Evolutionary conservation across 2,329 filamentous ascomycete species (phyloP).

Genomic region (Trichoderma atroviride): DNA sequence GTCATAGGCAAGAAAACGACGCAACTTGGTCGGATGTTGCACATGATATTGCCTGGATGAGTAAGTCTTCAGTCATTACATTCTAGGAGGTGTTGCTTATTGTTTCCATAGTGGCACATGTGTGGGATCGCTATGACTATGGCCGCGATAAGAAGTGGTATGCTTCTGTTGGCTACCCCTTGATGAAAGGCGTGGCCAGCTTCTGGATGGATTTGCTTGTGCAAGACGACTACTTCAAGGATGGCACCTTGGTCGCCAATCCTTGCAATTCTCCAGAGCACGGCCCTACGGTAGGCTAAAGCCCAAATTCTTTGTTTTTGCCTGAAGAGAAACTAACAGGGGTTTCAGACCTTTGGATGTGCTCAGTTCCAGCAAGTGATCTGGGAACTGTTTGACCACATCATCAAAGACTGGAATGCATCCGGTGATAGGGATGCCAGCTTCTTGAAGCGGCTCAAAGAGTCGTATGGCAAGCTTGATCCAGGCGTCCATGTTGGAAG

Average conservation of each 20-base stretch:
- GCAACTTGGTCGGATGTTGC: slow-evolving; percentile 19
- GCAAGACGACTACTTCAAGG: slow-evolving; percentile 51
- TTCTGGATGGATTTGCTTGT: slow-evolving; percentile 61
- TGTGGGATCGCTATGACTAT: slow-evolving; percentile 61
- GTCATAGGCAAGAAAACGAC: slow-evolving; percentile 20
- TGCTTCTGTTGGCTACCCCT: slow-evolving; percentile 51
- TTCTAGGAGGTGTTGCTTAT: background rate
- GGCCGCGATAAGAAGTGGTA: slow-evolving; percentile 52
- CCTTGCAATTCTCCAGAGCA: slow-evolving; percentile 62
- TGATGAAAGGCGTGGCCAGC: slow-evolving; percentile 55
- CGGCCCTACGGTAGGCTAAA: slow-evolving; percentile 44
- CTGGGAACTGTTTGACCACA: slow-evolving; percentile 45
- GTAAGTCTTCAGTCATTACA: background rate
- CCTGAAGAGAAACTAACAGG: background rate
- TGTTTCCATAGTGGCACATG: slow-evolving; percentile 49
- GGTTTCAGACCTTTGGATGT: slow-evolving; percentile 51
- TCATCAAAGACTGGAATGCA: slow-evolving; percentile 36
- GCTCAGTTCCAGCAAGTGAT: slow-evolving; percentile 58
- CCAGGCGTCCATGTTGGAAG: slow-evolving; percentile 22
- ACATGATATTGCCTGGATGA: slow-evolving; percentile 43
- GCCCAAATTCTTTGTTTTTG: rapidly evolving
- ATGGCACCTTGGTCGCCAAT: slow-evolving; percentile 57
- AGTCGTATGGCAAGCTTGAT: slow-evolving; percentile 9
- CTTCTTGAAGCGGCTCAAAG: slow-evolving; percentile 41
- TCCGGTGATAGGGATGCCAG: slow-evolving; percentile 34